phyloP scores from a whole-genome alignment of 148 eudicot genomes.

The Tetragonia tetragonoides region DNA sequence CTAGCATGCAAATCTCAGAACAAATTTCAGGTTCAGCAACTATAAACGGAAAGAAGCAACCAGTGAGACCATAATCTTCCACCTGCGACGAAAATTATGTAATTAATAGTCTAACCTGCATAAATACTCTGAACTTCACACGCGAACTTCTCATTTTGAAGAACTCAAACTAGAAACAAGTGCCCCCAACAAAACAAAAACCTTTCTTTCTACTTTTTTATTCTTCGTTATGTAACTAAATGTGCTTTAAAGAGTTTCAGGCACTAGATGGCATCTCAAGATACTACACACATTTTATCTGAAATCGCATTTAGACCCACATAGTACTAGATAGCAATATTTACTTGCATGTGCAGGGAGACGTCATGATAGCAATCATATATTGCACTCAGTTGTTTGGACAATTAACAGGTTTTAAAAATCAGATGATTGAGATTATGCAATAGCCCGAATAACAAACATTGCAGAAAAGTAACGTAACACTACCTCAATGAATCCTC shows the following conservation, averaged over 20 bases:
- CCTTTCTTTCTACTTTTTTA: too few relatives aligned
- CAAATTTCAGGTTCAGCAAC: conserved; percentile 88
- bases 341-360: background rate
- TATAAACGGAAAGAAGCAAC: conserved; percentile 89
- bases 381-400: background rate
- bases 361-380: background rate
- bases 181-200: background rate
- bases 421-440: background rate
- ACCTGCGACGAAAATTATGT: conserved; percentile 41
- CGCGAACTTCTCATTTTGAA: background rate
- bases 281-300: background rate
- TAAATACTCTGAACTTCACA: background rate
- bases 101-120: background rate
- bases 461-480: background rate
- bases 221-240: too few relatives aligned
- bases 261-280: background rate
- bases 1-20: conserved; percentile 79
- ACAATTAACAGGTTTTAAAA: background rate
- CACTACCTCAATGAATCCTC: conserved; percentile 94
- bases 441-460: background rate
- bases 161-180: background rate
- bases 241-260: background rate
- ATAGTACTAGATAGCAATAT: background rate
- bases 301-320: background rate
- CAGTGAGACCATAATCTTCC: conserved; percentile 71